These are phyloP conservation scores for Alloteropsis angusta DNA, from an alignment of 202 grass and related monocot species.

Conservation along the genomic window DNA sequence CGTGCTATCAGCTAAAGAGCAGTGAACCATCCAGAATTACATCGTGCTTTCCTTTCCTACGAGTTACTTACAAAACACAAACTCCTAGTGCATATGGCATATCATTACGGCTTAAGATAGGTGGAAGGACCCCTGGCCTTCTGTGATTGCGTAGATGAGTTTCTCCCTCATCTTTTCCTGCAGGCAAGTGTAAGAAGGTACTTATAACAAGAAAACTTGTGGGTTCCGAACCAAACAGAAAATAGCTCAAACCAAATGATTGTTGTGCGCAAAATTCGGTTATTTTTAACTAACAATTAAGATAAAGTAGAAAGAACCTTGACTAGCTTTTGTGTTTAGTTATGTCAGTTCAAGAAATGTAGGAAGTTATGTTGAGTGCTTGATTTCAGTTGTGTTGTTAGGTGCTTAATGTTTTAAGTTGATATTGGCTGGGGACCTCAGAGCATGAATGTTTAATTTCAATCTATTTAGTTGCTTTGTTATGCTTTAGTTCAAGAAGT, in stretches of 20 bases:
- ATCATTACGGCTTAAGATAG: slow-evolving; percentile 39
- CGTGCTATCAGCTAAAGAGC: neutral
- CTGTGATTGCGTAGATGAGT: slow-evolving; percentile 78
- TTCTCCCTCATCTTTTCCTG: slow-evolving; percentile 91
- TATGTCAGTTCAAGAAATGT: neutral
- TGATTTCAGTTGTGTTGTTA: too few species aligned
- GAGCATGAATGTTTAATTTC: neutral
- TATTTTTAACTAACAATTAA: neutral
- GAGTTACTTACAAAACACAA: slow-evolving; percentile 28
- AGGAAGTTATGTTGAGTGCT: neutral
- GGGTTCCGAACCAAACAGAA: neutral
- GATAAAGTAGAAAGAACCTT: neutral
- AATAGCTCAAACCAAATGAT: neutral
- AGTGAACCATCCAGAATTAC: slow-evolving; percentile 25
- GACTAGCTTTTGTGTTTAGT: neutral
- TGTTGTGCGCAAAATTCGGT: neutral
- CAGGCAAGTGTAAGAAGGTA: slow-evolving; percentile 5
- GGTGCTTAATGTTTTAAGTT: neutral
- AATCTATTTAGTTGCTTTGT: neutral
- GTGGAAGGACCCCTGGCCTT: slow-evolving; percentile 95
- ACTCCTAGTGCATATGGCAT: neutral
- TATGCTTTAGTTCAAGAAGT: neutral
- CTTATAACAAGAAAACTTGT: neutral
- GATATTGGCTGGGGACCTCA: neutral
- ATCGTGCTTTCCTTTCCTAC: slow-evolving; percentile 35